These are phyloP conservation scores for Starmerella davenportii DNA, from an alignment of 805 yeast species.

Conservation along the genomic window DNA sequence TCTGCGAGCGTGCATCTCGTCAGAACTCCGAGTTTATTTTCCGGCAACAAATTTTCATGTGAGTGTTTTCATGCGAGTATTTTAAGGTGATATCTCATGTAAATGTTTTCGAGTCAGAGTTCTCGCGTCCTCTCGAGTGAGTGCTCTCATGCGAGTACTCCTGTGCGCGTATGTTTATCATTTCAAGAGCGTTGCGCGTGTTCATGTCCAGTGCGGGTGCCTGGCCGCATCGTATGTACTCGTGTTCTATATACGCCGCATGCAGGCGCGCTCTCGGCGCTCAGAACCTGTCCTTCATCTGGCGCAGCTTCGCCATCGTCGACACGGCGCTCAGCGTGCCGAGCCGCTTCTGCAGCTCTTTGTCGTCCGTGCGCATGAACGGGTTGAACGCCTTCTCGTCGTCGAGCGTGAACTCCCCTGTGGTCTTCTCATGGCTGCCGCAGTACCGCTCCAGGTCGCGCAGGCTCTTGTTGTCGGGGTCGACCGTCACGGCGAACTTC, in stretches of 20 bases:
- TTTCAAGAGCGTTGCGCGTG: background rate
- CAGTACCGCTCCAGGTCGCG: slow-evolving; percentile 35
- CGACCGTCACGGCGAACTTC: slow-evolving; percentile 46
- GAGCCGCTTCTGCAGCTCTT: slow-evolving; percentile 39
- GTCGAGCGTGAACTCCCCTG: slow-evolving; percentile 68
- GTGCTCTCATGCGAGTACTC: background rate
- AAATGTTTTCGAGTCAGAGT: background rate
- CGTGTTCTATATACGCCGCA: background rate
- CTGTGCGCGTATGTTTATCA: background rate
- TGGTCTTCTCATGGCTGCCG: slow-evolving; percentile 44
- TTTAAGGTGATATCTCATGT: no score
- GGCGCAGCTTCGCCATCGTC: slow-evolving; percentile 58
- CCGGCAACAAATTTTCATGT: no score
- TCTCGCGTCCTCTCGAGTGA: background rate
- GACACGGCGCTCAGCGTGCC: slow-evolving; percentile 34
- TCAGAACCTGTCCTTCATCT: slow-evolving; percentile 49
- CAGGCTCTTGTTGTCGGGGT: slow-evolving; percentile 38
- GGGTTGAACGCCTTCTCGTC: slow-evolving; percentile 78
- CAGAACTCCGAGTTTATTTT: no score
- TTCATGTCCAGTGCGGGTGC: background rate
- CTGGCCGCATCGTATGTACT: background rate
- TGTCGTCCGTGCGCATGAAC: slow-evolving; percentile 63
- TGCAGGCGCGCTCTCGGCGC: no score
- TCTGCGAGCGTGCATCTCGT: no score
- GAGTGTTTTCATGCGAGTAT: no score